A percentile compares a stretch with the other conserved stretches of the same genome.
phyloP scores from a whole-genome alignment of 495 filamentous ascomycete species.

The Aspergillus mulundensis region DNA sequence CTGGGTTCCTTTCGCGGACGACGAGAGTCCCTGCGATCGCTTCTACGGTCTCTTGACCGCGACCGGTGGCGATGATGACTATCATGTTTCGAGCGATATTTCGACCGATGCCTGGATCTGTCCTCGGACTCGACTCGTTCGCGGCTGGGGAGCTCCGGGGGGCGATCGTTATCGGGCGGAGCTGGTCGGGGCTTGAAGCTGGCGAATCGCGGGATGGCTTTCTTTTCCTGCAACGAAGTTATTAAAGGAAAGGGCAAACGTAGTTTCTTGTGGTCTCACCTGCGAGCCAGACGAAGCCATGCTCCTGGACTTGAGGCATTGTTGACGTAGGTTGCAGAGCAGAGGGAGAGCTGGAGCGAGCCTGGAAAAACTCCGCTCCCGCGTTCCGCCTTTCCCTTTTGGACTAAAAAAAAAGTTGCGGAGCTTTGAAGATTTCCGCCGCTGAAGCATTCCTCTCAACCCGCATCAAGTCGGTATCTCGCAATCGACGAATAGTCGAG shows the following conservation, averaged over 20 bases:
- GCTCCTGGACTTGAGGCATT: slow-evolving; percentile 22
- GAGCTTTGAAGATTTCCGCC: slow-evolving; percentile 14
- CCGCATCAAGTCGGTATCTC: neutral
- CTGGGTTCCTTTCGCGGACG: slow-evolving; percentile 1
- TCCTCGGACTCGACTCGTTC: slow-evolving; percentile 19
- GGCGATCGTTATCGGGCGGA: slow-evolving; percentile 24
- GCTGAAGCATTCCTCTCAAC: slow-evolving; percentile 1
- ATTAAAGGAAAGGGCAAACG: neutral
- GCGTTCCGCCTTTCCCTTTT: slow-evolving; percentile 21
- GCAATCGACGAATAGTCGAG: slow-evolving; percentile 10
- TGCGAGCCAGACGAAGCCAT: slow-evolving; percentile 38
- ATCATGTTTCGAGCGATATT: slow-evolving; percentile 22
- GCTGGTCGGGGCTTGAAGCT: slow-evolving; percentile 56
- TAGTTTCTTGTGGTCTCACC: slow-evolving; percentile 20
- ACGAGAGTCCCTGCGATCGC: slow-evolving; percentile 13
- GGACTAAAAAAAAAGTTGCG: slow-evolving; percentile 34
- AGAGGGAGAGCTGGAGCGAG: neutral
- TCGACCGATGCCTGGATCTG: slow-evolving; percentile 22
- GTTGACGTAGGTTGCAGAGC: neutral
- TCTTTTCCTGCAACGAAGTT: slow-evolving; percentile 28
- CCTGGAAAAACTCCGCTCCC: slow-evolving; percentile 27
- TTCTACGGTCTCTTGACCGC: slow-evolving; percentile 25
- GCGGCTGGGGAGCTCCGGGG: slow-evolving; percentile 18
- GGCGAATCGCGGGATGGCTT: slow-evolving; percentile 58
- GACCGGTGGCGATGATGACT: slow-evolving; percentile 22